A percentile compares a stretch with the other conserved stretches of the same genome.
Conservation (phyloP, 495 filamentous ascomycete genomes). For the Ascobolus immersus region DNA sequence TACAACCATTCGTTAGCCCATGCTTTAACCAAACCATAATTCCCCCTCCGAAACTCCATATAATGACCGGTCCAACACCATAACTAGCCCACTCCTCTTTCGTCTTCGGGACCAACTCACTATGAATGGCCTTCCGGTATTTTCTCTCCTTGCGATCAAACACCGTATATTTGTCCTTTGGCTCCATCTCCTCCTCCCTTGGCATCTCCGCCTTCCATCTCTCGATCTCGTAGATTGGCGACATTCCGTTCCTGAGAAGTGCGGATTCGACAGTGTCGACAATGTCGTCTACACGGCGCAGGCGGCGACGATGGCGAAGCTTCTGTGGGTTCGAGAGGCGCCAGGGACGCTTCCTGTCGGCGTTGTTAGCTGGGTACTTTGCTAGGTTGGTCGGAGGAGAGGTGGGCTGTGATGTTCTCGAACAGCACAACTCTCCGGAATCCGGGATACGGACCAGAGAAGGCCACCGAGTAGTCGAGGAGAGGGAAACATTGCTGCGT, state of each 20-base stretch:
- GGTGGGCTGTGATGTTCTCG: too few species aligned
- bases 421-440: too few species aligned
- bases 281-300: slow-evolving; percentile 62
- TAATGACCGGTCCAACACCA: slow-evolving; percentile 3
- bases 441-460: too few species aligned
- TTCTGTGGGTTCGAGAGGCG: slow-evolving; percentile 79
- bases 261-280: slow-evolving; percentile 53
- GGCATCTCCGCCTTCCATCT: slow-evolving; percentile 91
- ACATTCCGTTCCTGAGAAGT: slow-evolving; percentile 36
- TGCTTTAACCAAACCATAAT: slow-evolving; percentile 1
- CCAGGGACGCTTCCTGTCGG: slow-evolving; percentile 83
- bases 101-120: slow-evolving; percentile 29
- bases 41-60: neutral
- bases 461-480: too few species aligned
- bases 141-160: slow-evolving; percentile 89
- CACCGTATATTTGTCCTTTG: slow-evolving; percentile 91
- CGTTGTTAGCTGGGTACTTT: too few species aligned
- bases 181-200: slow-evolving; percentile 80
- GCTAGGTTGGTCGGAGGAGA: too few species aligned
- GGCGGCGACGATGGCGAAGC: slow-evolving; percentile 59
- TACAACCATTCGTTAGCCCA: slow-evolving; percentile 18
- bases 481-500: too few species aligned
- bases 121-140: slow-evolving; percentile 91
- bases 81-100: neutral
- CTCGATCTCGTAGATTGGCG: slow-evolving; percentile 45